phyloP scores from a whole-genome alignment of 1,139 yeast genomes.

The Yamadazyma spencermartinsiae region DNA sequence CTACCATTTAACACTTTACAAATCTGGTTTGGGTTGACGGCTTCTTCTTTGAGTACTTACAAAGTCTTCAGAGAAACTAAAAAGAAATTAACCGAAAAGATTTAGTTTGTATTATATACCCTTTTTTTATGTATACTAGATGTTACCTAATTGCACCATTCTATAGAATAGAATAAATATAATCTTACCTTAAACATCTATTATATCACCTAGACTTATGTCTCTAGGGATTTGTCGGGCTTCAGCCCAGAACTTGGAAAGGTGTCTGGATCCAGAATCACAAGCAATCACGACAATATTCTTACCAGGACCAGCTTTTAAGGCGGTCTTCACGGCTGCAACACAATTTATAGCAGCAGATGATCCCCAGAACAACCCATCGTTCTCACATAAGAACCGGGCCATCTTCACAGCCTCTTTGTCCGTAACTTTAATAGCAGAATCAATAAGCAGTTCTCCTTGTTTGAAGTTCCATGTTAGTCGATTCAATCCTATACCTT shows the following conservation, averaged over 20 bases:
- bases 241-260: constrained; percentile 87
- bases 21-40: constrained; percentile 51
- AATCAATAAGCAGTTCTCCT: constrained; percentile 73
- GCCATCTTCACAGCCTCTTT: constrained; percentile 88
- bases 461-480: constrained; percentile 76
- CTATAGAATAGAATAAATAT: constrained; percentile 5
- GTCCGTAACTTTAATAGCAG: constrained; percentile 77
- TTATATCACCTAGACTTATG: constrained; percentile 32
- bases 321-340: constrained; percentile 75
- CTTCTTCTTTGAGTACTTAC: constrained; percentile 38
- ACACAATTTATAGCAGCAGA: constrained; percentile 92
- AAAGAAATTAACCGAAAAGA: constrained; percentile 14
- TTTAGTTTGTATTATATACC: no score
- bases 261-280: constrained; percentile 87
- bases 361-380: constrained; percentile 89
- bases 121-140: constrained; percentile 3
- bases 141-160: background rate
- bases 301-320: constrained; percentile 59
- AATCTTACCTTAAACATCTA: no score
- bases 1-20: constrained; percentile 47
- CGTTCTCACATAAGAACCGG: constrained; percentile 71
- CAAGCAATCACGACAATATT: constrained; percentile 86
- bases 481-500: constrained; percentile 90
- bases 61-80: constrained; percentile 45
- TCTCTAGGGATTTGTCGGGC: constrained; percentile 42